Base-by-base conservation (phyloP, 306 rosid species). In the Elaeagnus macrophylla region DNA sequence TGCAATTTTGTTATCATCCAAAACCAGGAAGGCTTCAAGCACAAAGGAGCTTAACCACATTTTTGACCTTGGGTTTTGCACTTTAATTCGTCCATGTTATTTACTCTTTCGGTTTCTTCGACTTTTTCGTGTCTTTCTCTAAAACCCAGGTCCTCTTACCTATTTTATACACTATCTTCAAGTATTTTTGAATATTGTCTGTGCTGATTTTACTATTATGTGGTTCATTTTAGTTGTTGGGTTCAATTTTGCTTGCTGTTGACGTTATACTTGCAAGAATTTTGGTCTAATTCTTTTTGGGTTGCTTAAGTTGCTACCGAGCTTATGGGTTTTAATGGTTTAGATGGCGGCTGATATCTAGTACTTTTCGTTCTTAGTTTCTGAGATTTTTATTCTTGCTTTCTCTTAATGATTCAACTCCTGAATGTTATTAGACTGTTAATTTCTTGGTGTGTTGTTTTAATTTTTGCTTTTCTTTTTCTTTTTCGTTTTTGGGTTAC, bases 41-140 rank as follows among this genome's bases (percentile, higher is more conserved):
- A 54, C 54, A 13, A 11, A 18, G 43, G 5, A 44, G 50, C 64
- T 16, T 36, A 20, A 57, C 51, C 59, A 58, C 12, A 43, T 58
- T 62, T 61, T 55, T 38, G 52, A 57, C 72, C 71, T 17, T 43
- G 50, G 61, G 37, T 32, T 67, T 60, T 6, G 47, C 55, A 13
- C 65, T 64, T 70, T 52, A 65, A 72, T 60, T 68, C 65, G 71
- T 38, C 57, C 25, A 6, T 17, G 56, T 37, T n/a, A 32, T 43
- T 64, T 65, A 39, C 53, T 39, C 16, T 57, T 18, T 15, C 13
- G 51, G 46, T 58, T 59, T 41, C 66, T 43, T 56, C 71, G 11
- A 48, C 58, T 57, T 56, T 60, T 71, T 62, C 70, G 60, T 55
- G 50, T 58, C 18, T 51, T 46, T 7, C 53, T 66, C 56, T 17